Percentiles rank a stretch among this genome's conserved stretches.
phyloP scores from a whole-genome alignment of 192 early-diverging fungal species.

The Gamsiella multidivaricata region DNA sequence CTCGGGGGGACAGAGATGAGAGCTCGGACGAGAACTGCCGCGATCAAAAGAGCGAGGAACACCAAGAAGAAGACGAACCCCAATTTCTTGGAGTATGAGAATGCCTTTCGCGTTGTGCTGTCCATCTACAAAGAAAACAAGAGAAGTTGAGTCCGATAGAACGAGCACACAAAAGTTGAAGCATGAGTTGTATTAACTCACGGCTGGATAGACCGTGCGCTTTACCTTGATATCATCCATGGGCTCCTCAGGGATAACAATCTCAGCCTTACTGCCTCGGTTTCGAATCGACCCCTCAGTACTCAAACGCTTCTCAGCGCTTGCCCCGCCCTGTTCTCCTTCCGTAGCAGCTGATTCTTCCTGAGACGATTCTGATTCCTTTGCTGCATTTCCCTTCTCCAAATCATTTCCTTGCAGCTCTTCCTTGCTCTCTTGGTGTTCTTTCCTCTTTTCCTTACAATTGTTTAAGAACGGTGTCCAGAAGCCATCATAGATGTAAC shows the following conservation, averaged over 20 bases:
- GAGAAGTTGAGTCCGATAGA: too few species aligned
- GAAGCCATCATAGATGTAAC: conserved; percentile 27
- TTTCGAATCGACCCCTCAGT: conserved; percentile 13
- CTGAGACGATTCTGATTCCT: not conserved
- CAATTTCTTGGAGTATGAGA: conserved; percentile 43
- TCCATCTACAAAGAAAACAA: not conserved
- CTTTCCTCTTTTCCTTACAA: not conserved
- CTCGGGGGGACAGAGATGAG: conserved; percentile 19
- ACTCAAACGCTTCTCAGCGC: not conserved
- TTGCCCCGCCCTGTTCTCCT: not conserved
- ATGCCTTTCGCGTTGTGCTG: conserved; percentile 1
- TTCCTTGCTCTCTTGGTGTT: conserved; percentile 7
- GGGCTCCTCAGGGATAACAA: not conserved
- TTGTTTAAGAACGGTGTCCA: conserved; percentile 3
- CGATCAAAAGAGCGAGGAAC: conserved; percentile 62
- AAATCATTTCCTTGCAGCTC: conserved; percentile 9
- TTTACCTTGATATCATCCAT: conserved; percentile 9
- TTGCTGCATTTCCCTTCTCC: not conserved
- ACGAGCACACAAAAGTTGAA: too few species aligned
- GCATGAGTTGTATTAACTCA: too few species aligned
- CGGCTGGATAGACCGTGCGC: too few species aligned
- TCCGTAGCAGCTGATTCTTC: not conserved
- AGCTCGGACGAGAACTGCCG: conserved; percentile 53
- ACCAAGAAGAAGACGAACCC: conserved; percentile 57
- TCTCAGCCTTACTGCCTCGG: conserved; percentile 11